Evolutionary conservation across 129 eudicot species (phyloP), one percentile per base, ranked within the genome.

Genomic region (Flaveria sonorensis): DNA sequence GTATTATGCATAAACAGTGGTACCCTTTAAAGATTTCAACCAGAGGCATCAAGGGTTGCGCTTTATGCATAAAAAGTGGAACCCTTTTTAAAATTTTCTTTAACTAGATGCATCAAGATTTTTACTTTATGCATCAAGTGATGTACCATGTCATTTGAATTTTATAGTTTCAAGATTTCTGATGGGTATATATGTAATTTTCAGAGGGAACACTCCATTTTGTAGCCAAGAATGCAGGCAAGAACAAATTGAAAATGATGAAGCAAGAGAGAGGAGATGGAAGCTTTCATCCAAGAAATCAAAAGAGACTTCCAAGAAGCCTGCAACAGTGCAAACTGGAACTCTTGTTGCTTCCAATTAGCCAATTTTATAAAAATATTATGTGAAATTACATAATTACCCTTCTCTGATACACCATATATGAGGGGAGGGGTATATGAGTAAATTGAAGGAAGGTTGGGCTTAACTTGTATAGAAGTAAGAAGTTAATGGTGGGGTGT

Each of bases 141-240:
- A 18, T 76, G 65, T 47, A 47, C 21, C 30, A 57, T 16, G 10
- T n/a, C 62, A 56, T 73, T 19, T 72, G 7, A 9, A 11, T 32
- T 53, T n/a, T 2, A 20, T 26, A 14, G 10, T 62, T 14, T 28
- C 20, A 30, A 62, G 43, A 6, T 14, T 28, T 62, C 20, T 62
- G 20, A 62, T 13, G 45, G 68, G 68, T 62, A 62, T 26, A 14
- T 30, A 14, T 28, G 68, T 24, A 24, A 60, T 24, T 60, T 60
- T 11, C 90, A 93, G 97, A 86, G 98, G 98, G 60, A 83, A 90
- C 46, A 87, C 96, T 15, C 96, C 98, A 78, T 93, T 87, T 77
- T 93, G 98, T 78, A 93, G 98, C 91, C 92, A 90, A 75, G 98
- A 93, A 36, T 93, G 98, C 76, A 85, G 98, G 65, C 98, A 93